Percentiles rank a stretch among this genome's conserved stretches.
phyloP scores from a whole-genome alignment of 2,329 filamentous ascomycete species.

The Claviceps spartinae region DNA sequence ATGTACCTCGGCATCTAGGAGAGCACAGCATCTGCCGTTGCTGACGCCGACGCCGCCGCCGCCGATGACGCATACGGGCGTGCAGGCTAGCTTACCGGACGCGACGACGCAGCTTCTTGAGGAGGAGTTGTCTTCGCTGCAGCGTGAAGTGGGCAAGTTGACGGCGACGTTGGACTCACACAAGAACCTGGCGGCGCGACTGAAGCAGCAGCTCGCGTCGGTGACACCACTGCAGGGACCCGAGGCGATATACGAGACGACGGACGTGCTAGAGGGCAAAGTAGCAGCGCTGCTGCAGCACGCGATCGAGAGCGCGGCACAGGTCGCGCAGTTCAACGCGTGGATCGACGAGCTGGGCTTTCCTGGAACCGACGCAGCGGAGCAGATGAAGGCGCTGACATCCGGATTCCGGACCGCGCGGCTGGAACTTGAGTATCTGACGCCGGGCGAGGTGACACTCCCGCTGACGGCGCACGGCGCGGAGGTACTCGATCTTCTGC shows the following conservation, averaged over 20 bases:
- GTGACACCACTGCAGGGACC: conserved; percentile 5
- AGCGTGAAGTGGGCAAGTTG: conserved; percentile 34
- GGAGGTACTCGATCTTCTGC: conserved; percentile 41
- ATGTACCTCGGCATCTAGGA: too few species aligned
- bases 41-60: conserved; percentile 6
- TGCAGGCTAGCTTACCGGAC: conserved; percentile 30
- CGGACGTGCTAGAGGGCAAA: conserved; percentile 24
- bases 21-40: conserved; percentile 15
- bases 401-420: conserved; percentile 41
- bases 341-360: conserved; percentile 40
- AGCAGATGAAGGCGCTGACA: conserved; percentile 34
- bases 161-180: conserved; percentile 34
- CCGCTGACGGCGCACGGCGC: conserved; percentile 39
- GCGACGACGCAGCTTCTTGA: conserved; percentile 28
- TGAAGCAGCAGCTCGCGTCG: conserved; percentile 22
- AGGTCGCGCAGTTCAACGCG: conserved; percentile 29
- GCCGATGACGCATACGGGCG: conserved; percentile 16
- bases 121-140: conserved; percentile 34
- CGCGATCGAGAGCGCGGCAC: conserved; percentile 35
- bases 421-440: conserved; percentile 48
- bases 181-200: conserved; percentile 24
- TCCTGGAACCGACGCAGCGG: conserved; percentile 28
- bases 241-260: neutral
- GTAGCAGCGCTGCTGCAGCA: conserved; percentile 29
- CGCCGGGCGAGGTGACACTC: conserved; percentile 42